Conservation (phyloP, 306 rosid genomes). For the Gillenia trifoliata region DNA sequence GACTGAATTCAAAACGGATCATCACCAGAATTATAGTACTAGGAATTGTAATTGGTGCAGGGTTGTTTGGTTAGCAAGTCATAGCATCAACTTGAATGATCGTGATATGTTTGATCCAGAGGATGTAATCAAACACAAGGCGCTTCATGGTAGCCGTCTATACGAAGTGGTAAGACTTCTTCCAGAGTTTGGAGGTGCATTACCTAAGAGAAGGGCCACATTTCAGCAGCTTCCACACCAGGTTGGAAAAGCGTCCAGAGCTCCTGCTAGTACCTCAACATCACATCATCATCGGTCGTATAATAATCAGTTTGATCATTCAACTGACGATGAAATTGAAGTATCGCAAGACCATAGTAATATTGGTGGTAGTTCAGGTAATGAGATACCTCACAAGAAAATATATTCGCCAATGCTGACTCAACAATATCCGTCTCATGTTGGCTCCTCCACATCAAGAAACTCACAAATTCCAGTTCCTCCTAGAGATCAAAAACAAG, state of each 20-base stretch:
- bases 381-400: background rate
- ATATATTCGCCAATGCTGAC: background rate
- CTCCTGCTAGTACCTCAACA: background rate
- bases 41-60: conserved; percentile 25
- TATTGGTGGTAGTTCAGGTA: background rate
- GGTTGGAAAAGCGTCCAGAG: background rate
- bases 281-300: no score
- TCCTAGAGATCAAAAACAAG: conserved; percentile 25
- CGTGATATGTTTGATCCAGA: conserved; percentile 23
- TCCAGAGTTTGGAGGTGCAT: conserved; percentile 60
- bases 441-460: conserved; percentile 11
- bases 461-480: background rate
- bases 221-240: background rate
- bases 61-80: conserved; percentile 64
- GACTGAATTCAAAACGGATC: conserved; percentile 25
- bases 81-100: conserved; percentile 4
- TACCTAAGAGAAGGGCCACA: conserved; percentile 8
- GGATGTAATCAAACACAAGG: conserved; percentile 42
- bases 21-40: background rate
- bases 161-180: conserved; percentile 46
- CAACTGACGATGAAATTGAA: background rate
- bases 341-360: background rate
- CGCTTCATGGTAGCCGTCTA: conserved; percentile 63
- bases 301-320: background rate
- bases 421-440: background rate